Conservation (phyloP, 305 asterid genomes). For the Fraxinus ornus region DNA sequence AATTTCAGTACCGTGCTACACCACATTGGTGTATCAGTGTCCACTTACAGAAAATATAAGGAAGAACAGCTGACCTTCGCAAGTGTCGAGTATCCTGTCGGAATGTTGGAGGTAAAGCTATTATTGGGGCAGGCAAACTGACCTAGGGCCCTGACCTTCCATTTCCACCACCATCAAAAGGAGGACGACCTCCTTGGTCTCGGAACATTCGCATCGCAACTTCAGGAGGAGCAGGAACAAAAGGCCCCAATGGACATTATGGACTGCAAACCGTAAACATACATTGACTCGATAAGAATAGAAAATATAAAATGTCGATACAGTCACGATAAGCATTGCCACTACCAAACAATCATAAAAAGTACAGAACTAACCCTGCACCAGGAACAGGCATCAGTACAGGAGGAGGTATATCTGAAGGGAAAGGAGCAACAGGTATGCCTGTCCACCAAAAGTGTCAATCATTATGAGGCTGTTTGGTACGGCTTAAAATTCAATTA, state of each 20-base stretch:
- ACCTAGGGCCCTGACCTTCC: conserved; percentile 71
- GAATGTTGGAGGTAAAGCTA: conserved; percentile 67
- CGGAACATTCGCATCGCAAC: conserved; percentile 97
- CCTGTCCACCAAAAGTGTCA: too few species aligned
- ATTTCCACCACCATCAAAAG: conserved; percentile 82
- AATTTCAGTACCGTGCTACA: background rate
- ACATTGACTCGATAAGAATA: conserved; percentile 11
- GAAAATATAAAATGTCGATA: too few species aligned
- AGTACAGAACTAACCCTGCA: too few species aligned
- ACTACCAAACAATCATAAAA: too few species aligned
- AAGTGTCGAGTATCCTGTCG: conserved; percentile 94
- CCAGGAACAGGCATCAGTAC: too few species aligned
- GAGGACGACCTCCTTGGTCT: conserved; percentile 88
- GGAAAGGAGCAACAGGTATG: too few species aligned
- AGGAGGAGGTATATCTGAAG: too few species aligned
- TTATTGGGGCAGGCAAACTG: conserved; percentile 67
- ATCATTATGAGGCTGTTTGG: too few species aligned
- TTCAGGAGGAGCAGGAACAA: conserved; percentile 99
- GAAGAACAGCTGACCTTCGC: conserved; percentile 59
- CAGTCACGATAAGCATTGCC: too few species aligned
- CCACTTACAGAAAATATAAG: background rate
- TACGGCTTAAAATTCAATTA: too few species aligned
- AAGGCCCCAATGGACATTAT: conserved; percentile 59
- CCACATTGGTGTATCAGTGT: background rate
- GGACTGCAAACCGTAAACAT: conserved; percentile 57